Percentiles rank a stretch among this genome's conserved stretches.
phyloP scores from a whole-genome alignment of 371 early-diverging fungal species.

The Entomophthora muscae region DNA sequence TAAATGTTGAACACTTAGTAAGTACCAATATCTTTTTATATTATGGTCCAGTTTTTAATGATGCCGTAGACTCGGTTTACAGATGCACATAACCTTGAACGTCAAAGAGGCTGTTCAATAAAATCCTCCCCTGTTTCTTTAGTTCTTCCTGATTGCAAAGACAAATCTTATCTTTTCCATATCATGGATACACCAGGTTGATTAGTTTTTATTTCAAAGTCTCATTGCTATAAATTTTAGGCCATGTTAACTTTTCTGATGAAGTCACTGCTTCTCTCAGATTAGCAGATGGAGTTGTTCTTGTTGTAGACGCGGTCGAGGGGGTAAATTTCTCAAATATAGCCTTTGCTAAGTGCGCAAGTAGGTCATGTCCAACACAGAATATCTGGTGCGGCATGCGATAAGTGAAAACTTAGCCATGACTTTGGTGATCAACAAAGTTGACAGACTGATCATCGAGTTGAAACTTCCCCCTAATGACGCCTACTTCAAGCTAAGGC shows the following conservation, averaged over 20 bases:
- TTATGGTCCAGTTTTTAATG: background rate
- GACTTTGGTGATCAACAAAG: constrained; percentile 84
- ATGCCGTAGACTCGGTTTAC: constrained; percentile 55
- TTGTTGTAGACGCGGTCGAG: constrained; percentile 92
- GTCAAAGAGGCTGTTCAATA: constrained; percentile 75
- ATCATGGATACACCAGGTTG: constrained; percentile 87
- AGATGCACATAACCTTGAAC: constrained; percentile 81
- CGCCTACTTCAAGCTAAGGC: constrained; percentile 88
- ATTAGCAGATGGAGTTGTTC: constrained; percentile 80
- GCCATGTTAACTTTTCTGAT: constrained; percentile 87
- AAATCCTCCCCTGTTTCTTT: constrained; percentile 88
- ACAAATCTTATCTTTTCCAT: constrained; percentile 78
- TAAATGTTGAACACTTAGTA: constrained; percentile 36
- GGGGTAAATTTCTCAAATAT: constrained; percentile 37
- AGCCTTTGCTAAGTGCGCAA: background rate
- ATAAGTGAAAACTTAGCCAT: constrained; percentile 64
- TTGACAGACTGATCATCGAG: constrained; percentile 90
- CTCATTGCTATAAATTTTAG: constrained; percentile 17
- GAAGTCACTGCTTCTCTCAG: constrained; percentile 78
- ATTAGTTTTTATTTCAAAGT: constrained; percentile 8
- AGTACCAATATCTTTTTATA: too few relatives aligned
- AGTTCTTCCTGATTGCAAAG: constrained; percentile 66
- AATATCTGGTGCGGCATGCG: constrained; percentile 68
- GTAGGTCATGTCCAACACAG: constrained; percentile 79
- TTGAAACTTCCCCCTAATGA: constrained; percentile 87